Evolutionary conservation across 176 grass and related monocot genomes (phyloP).

Genomic region (Aegilops tauschii): DNA sequence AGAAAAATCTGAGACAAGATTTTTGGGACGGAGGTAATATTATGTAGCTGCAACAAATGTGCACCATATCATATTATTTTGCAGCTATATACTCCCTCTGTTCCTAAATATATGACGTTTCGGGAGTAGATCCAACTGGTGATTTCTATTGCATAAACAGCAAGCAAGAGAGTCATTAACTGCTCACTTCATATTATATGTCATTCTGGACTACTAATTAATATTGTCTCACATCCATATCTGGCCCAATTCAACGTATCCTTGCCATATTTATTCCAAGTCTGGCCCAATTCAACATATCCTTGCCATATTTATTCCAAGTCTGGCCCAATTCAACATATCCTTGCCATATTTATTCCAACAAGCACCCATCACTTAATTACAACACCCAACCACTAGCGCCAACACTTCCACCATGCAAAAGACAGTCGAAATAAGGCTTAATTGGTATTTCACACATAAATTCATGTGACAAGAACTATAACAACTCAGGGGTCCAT

Average conservation of each 20-base stretch:
- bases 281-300: background rate
- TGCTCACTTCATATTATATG: background rate
- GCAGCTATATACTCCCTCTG: background rate
- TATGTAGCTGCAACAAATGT: background rate
- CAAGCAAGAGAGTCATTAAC: background rate
- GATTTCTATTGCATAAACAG: background rate
- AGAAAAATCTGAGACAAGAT: too few species aligned
- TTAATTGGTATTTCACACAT: background rate
- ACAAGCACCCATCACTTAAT: background rate
- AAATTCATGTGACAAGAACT: background rate
- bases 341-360: background rate
- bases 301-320: background rate
- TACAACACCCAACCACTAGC: background rate
- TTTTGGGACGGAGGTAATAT: background rate
- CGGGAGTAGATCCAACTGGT: background rate
- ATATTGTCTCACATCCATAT: background rate
- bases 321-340: background rate
- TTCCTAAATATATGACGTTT: too few species aligned
- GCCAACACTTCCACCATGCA: background rate
- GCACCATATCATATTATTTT: background rate
- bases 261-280: background rate
- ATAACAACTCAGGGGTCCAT: background rate
- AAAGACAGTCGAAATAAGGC: background rate
- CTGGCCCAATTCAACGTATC: background rate
- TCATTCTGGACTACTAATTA: background rate